Evolutionary conservation across 1,139 yeast species (phyloP).

Genomic region (Diutina rugosa): DNA sequence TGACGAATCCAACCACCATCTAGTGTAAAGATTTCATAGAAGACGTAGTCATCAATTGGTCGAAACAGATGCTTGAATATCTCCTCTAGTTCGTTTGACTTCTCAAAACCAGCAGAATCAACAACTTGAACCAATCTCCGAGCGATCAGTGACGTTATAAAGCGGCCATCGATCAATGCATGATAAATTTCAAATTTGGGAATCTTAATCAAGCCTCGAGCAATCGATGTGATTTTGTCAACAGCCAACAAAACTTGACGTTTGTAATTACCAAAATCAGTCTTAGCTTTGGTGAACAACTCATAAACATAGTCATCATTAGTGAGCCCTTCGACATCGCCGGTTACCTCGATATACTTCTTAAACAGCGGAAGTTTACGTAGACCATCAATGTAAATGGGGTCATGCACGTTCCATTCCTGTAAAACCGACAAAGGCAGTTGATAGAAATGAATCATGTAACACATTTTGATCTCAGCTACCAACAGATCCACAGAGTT

Average conservation of each 20-base stretch:
- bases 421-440: conserved; percentile 39
- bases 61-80: conserved; percentile 3
- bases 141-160: not conserved
- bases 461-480: conserved; percentile 42
- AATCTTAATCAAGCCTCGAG: not conserved
- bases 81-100: conserved; percentile 4
- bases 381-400: conserved; percentile 20
- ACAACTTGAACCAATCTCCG: conserved; percentile 10
- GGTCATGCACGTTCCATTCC: conserved; percentile 5
- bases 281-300: conserved; percentile 10
- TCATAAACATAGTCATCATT: conserved; percentile 10
- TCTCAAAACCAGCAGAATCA: conserved; percentile 8
- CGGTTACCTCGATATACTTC: conserved; percentile 16
- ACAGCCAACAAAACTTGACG: conserved; percentile 13
- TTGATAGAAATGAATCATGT: conserved; percentile 61
- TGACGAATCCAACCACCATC: conserved; percentile 16
- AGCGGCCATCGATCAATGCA: not conserved
- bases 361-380: conserved; percentile 35
- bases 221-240: conserved; percentile 5
- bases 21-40: conserved; percentile 26
- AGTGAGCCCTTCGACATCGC: conserved; percentile 6
- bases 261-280: conserved; percentile 13
- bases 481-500: conserved; percentile 41
- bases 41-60: conserved; percentile 16
- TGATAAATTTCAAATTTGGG: not conserved